Percentiles rank a stretch among this genome's conserved stretches.
These are phyloP conservation scores for Podila verticillata DNA, from an alignment of 192 early-diverging fungal genomes.

Conservation along the genomic window DNA sequence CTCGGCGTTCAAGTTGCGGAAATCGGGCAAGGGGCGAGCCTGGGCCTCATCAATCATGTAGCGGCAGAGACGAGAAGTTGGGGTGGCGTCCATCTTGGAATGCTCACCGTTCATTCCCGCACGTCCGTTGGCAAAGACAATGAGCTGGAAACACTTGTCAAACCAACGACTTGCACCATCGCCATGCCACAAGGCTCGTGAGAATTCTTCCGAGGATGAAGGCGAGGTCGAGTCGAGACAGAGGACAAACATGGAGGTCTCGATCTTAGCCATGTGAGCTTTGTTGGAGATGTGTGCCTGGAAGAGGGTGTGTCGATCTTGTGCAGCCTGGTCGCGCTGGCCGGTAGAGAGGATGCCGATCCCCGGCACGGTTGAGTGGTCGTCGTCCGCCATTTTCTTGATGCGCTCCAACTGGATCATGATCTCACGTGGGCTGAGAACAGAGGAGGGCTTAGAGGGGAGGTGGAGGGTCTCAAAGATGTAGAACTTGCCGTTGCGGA, in stretches of 20 bases:
- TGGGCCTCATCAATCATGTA: constrained; percentile 62
- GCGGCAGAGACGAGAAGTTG: constrained; percentile 78
- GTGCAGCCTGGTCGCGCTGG: constrained; percentile 63
- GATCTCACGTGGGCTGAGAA: constrained; percentile 42
- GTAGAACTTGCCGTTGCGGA: constrained; percentile 83
- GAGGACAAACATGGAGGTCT: constrained; percentile 80
- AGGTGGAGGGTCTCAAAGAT: constrained; percentile 66
- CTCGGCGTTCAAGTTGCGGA: constrained; percentile 38
- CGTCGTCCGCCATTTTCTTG: constrained; percentile 67
- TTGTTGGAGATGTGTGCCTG: constrained; percentile 67
- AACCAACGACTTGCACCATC: constrained; percentile 90
- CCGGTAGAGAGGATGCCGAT: constrained; percentile 66
- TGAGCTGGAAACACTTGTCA: constrained; percentile 80
- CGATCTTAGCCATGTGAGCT: constrained; percentile 71
- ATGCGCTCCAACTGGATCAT: constrained; percentile 74
- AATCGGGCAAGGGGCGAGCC: constrained; percentile 43
- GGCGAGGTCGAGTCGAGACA: constrained; percentile 80
- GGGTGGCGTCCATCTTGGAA: constrained; percentile 81
- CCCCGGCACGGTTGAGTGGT: constrained; percentile 57
- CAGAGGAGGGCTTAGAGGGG: constrained; percentile 49
- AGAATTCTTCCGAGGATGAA: constrained; percentile 75
- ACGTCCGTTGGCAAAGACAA: constrained; percentile 79
- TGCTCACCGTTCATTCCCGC: constrained; percentile 70
- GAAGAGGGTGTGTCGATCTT: constrained; percentile 66
- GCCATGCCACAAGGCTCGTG: constrained; percentile 84